Percentiles rank a stretch among this genome's conserved stretches.
phyloP scores from a whole-genome alignment of 805 yeast species.

The Teunomyces stri region DNA sequence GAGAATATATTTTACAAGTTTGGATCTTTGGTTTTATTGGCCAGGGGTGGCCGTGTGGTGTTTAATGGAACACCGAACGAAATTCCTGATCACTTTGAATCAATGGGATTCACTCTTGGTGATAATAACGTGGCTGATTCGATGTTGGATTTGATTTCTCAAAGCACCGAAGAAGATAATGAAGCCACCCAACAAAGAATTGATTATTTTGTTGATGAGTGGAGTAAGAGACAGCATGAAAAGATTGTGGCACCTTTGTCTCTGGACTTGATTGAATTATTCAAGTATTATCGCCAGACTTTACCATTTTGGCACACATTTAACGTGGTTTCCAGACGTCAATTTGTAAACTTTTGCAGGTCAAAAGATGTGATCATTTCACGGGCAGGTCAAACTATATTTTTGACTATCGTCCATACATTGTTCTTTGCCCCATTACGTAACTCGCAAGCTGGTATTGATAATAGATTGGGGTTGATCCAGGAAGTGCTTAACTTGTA shows the following conservation, averaged over 20 bases:
- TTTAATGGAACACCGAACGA: conserved; percentile 16
- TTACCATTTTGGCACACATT: conserved; percentile 9
- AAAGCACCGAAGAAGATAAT: conserved; percentile 23
- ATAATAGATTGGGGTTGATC: conserved; percentile 22
- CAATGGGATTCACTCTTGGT: conserved; percentile 13
- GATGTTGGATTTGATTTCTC: conserved; percentile 44
- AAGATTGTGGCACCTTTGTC: not conserved
- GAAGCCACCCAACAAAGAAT: conserved; percentile 23
- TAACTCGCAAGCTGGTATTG: conserved; percentile 17
- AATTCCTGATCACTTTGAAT: conserved; percentile 12
- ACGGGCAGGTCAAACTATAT: conserved; percentile 16
- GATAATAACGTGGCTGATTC: conserved; percentile 18
- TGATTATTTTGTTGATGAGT: conserved; percentile 21
- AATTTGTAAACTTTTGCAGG: conserved; percentile 18
- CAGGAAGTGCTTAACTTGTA: conserved; percentile 22
- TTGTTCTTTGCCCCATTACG: conserved; percentile 24
- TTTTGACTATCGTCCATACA: conserved; percentile 19
- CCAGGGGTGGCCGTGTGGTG: conserved; percentile 23
- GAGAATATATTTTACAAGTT: conserved; percentile 19
- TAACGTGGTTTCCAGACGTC: conserved; percentile 15
- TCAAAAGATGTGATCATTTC: conserved; percentile 19
- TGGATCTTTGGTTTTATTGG: conserved; percentile 20
- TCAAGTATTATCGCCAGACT: not conserved
- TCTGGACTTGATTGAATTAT: not conserved
- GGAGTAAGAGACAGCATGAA: conserved; percentile 16